A percentile compares a stretch with the other conserved stretches of the same genome.
These are phyloP conservation scores for Kluyveromyces lactis DNA, from an alignment of 805 yeast genomes.

Conservation along the genomic window DNA sequence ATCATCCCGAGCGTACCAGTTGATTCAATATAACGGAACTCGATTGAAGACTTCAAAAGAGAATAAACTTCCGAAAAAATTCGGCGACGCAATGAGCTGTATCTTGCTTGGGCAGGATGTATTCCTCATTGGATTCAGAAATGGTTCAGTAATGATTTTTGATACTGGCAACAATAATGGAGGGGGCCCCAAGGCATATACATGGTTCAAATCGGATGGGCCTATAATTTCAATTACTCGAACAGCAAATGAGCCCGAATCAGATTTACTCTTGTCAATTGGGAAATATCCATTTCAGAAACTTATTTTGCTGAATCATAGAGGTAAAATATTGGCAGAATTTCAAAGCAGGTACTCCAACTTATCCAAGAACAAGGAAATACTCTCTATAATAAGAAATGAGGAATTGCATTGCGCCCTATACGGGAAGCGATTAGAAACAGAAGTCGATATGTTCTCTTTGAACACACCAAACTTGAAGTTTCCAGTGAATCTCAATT, in stretches of 20 bases:
- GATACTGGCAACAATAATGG: background rate
- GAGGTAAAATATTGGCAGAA: background rate
- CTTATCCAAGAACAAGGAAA: constrained; percentile 2
- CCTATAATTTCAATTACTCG: background rate
- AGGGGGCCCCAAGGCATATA: background rate
- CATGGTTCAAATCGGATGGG: constrained; percentile 1
- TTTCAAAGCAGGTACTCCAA: constrained; percentile 2
- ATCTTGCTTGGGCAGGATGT: background rate
- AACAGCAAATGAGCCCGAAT: background rate
- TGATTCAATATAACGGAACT: background rate
- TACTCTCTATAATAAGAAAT: background rate
- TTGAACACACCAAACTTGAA: background rate
- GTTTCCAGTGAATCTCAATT: constrained; percentile 1
- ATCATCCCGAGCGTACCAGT: background rate
- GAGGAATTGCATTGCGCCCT: background rate
- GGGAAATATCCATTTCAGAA: constrained; percentile 2
- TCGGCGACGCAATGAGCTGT: constrained; percentile 1
- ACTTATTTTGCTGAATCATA: background rate
- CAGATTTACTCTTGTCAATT: background rate
- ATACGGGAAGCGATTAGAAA: constrained; percentile 1
- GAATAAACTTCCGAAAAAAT: background rate
- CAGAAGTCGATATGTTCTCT: background rate
- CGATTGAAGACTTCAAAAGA: background rate
- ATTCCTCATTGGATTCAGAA: constrained; percentile 2
- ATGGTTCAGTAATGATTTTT: background rate